phyloP scores from a whole-genome alignment of 345 rosid species.

The Lepidium africanum region DNA sequence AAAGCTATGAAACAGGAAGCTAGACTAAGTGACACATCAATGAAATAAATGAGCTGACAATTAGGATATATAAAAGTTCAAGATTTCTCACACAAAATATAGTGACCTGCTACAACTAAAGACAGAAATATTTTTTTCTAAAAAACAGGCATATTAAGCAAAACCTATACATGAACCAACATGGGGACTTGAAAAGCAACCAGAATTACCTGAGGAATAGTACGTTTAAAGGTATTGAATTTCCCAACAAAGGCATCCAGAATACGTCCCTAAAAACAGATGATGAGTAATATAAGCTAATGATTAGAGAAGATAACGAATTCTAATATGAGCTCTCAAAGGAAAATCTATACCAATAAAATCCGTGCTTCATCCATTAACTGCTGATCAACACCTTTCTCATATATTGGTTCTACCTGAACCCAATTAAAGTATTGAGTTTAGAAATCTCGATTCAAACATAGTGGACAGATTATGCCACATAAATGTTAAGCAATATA shows the following conservation, averaged over 20 bases:
- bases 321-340: slow-evolving; percentile 3
- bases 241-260: slow-evolving; percentile 99
- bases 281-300: slow-evolving; percentile 2
- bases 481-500: slow-evolving; percentile 8
- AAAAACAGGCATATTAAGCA: slow-evolving; percentile 7
- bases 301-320: neutral
- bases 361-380: slow-evolving; percentile 93
- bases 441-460: slow-evolving; percentile 1
- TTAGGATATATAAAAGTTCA: neutral
- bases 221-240: slow-evolving; percentile 88
- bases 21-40: slow-evolving; percentile 21
- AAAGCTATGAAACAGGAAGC: slow-evolving; percentile 38
- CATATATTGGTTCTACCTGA: slow-evolving; percentile 97
- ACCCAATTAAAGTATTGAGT: slow-evolving; percentile 17
- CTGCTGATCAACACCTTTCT: slow-evolving; percentile 85
- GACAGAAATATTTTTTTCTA: too few species aligned
- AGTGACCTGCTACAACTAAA: neutral
- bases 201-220: slow-evolving; percentile 87
- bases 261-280: slow-evolving; percentile 62
- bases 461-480: neutral
- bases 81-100: neutral
- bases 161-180: slow-evolving; percentile 1
- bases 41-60: slow-evolving; percentile 3
- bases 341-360: slow-evolving; percentile 52
- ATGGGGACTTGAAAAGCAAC: neutral